Evolutionary conservation across 129 eudicot genomes (phyloP), one percentile per base, ranked within the genome.

Genomic region (Tagetes patula): DNA sequence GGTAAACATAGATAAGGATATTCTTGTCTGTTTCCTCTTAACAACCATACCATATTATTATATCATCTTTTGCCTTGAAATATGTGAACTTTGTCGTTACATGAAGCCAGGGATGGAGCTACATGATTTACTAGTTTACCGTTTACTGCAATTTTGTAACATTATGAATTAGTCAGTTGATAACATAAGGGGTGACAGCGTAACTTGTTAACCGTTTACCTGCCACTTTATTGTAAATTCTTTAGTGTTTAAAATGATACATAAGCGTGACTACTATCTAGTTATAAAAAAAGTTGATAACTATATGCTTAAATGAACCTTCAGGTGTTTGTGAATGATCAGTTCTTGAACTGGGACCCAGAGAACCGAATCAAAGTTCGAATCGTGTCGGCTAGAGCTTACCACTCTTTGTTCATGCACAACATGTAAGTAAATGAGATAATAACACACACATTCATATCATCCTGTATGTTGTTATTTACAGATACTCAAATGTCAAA

Each of bases 381-480:
- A 48, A 94, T 94, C 30, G 97, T 94, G 52, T 94, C 99, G 6
- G 99, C 99, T 3, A 90, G 99, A 83, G 99, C 99, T 66, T 94
- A 94, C 77, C 99, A 94, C 80, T 94, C 99, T 59, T 49, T 94
- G 82, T 94, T 90, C 82, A 90, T 94, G 99, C 97, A 90, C 65
- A 94, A 94, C 91, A 94, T 94, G 99, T 94, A 85, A 90, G 97
- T 40, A 74, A 58, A 77, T 55, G 1, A 39, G 37, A 82, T 54
- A 60, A 68, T 14, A 50, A 27, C 41, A 52, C 39, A 60, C 7
- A 30, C 1, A 68, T 37, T 75, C 8, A 10, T 43, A 3, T 63
- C 7, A 3, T 65, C 76, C 65, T 79, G 47, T 79, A 49, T 75
- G 50, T 60, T 67, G 50, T 60, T 67, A 49, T 75, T 67, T 58